Base-by-base conservation (phyloP, 1,284 basidiomycete species). In the Tilletia caries region DNA sequence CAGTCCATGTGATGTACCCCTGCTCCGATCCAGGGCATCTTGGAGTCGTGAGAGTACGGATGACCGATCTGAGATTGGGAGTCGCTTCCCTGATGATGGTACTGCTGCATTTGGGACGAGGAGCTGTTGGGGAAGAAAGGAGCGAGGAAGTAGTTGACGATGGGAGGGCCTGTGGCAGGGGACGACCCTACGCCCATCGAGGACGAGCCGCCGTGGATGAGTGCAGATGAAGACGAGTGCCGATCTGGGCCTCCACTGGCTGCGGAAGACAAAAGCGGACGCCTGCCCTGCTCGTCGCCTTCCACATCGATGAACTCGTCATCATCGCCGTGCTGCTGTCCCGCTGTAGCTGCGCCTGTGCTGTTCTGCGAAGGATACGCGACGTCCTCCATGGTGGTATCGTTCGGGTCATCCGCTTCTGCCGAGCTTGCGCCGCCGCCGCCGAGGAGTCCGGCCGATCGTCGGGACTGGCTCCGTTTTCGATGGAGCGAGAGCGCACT, bases 71-170 rank as follows among this genome's bases (percentile, higher is more conserved):
- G 52, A n/a, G 23, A 27, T 3, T 50, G 48, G 1, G 18, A 27
- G 48, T n/a, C 48, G 23, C 5, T 29, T 15, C 52, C 52, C 15
- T 62, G 58, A 20, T 32, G 58, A 32, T 62, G 58, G 23, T 25
- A 29, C 10, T 29, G 58, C 33, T 62, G 58, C 8, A 34, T 8
- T 5, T 62, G 33, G 4, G 27, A 29, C 10, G 29, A 37, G 15
- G 23, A 10, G 13, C 25, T 1, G 12, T 44, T 65, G 15, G 64
- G 37, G 41, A 65, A 13, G 64, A 46, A 43, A 18, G 64, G 64
- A 33, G 64, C 41, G 64, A 65, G 64, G 13, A 41, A 65, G 64
- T 65, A 65, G 64, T 65, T 65, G 64, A 43, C 34, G 10, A n/a
- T 62, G 6, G 58, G 27, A 33, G 58, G 29, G 3, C 29, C 32